phyloP scores from a whole-genome alignment of 345 rosid species.

The Murraya paniculata region DNA sequence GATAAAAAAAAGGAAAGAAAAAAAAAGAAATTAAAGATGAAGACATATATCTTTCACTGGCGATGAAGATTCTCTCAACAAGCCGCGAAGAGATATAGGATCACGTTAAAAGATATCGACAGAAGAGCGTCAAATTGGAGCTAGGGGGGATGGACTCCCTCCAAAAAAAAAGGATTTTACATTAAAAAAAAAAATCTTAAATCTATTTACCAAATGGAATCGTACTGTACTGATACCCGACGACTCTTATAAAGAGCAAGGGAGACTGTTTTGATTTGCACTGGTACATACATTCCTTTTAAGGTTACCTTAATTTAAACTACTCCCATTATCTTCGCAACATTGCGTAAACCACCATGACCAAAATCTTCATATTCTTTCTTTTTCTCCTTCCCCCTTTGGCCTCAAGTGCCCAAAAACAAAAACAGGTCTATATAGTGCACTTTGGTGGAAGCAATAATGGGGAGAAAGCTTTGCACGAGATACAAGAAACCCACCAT shows the following conservation, averaged over 20 bases:
- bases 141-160: too few relatives aligned
- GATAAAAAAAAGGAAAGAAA: too few relatives aligned
- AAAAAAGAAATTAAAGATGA: too few relatives aligned
- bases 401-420: conserved; percentile 37
- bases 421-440: conserved; percentile 70
- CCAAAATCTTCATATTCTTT: conserved; percentile 21
- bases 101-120: neutral
- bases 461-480: conserved; percentile 50
- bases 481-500: conserved; percentile 59
- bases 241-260: neutral
- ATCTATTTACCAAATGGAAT: neutral
- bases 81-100: neutral
- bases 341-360: conserved; percentile 21
- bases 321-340: conserved; percentile 18
- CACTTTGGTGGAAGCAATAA: conserved; percentile 52
- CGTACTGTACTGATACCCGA: neutral
- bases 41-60: too few relatives aligned
- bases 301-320: conserved; percentile 14
- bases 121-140: neutral
- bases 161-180: too few relatives aligned
- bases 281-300: neutral
- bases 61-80: neutral
- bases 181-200: too few relatives aligned
- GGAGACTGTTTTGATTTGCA: neutral
- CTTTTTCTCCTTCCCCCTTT: conserved; percentile 40